Evolutionary conservation across 148 eudicot species (phyloP).

Genomic region (Tetragonia tetragonoides): DNA sequence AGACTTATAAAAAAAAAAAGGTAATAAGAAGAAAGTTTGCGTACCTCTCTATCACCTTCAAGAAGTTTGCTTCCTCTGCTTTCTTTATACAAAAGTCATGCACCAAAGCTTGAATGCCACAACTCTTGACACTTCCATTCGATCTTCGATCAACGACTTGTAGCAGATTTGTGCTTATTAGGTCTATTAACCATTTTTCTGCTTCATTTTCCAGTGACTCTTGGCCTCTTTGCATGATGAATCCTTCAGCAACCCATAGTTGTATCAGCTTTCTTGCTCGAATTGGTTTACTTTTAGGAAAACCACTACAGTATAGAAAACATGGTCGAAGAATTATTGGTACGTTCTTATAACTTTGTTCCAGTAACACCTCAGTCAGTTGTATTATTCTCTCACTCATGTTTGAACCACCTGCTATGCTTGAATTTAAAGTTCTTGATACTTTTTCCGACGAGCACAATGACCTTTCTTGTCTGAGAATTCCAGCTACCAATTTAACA

Average conservation of each 20-base stretch:
- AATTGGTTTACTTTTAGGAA: background rate
- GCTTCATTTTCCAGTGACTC: background rate
- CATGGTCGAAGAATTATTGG: background rate
- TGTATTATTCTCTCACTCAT: background rate
- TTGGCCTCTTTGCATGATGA: background rate
- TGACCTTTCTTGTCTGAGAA: background rate
- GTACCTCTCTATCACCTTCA: slow-evolving; percentile 4
- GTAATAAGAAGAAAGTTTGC: background rate
- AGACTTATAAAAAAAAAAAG: no score
- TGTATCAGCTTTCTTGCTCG: background rate
- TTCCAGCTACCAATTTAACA: background rate
- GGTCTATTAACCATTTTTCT: background rate
- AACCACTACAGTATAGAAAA: background rate
- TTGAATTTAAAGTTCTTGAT: background rate
- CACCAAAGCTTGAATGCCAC: background rate
- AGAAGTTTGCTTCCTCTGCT: background rate
- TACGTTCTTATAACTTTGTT: background rate
- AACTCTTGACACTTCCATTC: background rate
- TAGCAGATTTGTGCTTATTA: background rate
- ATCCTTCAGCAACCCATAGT: slow-evolving; percentile 3
- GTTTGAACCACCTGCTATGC: background rate
- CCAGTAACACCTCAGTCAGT: background rate
- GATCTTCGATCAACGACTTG: background rate
- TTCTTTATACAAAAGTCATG: slow-evolving; percentile 4
- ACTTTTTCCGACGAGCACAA: background rate